Base-by-base conservation (phyloP, 106 monocot species). In the Allium fistulosum region DNA sequence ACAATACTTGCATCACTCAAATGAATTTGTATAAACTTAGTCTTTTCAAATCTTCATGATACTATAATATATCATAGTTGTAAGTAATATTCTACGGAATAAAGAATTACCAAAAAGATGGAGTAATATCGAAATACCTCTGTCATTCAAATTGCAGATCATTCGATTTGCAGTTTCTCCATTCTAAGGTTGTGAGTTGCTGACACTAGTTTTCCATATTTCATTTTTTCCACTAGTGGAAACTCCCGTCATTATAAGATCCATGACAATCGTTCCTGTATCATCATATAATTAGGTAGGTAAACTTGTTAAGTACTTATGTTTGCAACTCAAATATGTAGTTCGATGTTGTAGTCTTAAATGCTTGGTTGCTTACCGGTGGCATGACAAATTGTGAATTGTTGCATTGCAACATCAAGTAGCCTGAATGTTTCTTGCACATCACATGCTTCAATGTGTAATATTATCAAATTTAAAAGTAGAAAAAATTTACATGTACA, bases 171-270 rank as follows among this genome's bases (percentile, higher is more conserved):
- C 84, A 93, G 76, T 71, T 79, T 85, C n/a, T 90, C 93, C 90
- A 93, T 84, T 52, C 92, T 59, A 75, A 87, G 81, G 77, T 85
- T 93, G 9, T 87, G 84, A 9, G 87, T 85, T 57, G 84, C 82
- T 57, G 87, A 49, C 55, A 87, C 66, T 49, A 93, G 55, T 68
- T 83, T 92, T 46, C 90, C 97, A 13, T 93, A 84, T 59, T 80
- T 81, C 46, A 82, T 82, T 66, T 93, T 86, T 59, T 99, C 97
- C 49, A 92, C 93, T n/a, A n/a, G n/a, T 27, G 97, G 87, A 99
- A 55, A 99, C 79, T 52, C 97, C 97, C 11, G 97, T 99, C 80
- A 90, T 93, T 53, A 99, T 99, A 63, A 99, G 84, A 83, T 99
- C 97, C n/a, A n/a, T n/a, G n/a, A n/a, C n/a, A n/a, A n/a, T n/a